phyloP scores from a whole-genome alignment of 2,329 filamentous ascomycete genomes.

The Diaporthe eres region DNA sequence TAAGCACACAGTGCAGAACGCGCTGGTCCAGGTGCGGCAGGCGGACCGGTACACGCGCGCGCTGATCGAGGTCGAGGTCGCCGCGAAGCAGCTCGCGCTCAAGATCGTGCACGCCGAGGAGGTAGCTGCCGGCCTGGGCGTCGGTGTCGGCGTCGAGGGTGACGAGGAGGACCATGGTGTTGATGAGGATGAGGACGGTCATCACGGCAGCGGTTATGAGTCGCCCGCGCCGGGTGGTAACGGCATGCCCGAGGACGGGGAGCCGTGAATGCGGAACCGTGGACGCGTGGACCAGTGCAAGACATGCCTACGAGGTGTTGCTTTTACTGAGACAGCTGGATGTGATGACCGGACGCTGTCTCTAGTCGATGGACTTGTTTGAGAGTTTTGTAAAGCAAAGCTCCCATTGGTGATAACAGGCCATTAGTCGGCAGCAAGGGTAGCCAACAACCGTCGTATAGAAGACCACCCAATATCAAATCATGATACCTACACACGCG shows the following conservation, averaged over 20 bases:
- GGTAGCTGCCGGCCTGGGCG: conserved; percentile 47
- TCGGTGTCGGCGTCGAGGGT: conserved; percentile 46
- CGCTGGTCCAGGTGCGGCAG: conserved; percentile 60
- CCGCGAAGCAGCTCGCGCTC: conserved; percentile 68
- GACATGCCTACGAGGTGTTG: background rate
- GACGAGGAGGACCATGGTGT: conserved; percentile 11
- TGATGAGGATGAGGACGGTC: conserved; percentile 19
- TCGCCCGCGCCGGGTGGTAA: conserved; percentile 33
- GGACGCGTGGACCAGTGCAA: background rate
- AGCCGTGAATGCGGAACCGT: background rate
- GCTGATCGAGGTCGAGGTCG: conserved; percentile 66
- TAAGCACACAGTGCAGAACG: conserved; percentile 60
- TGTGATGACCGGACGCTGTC: too few species aligned
- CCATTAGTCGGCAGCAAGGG: background rate
- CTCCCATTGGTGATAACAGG: background rate
- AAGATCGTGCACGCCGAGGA: conserved; percentile 67
- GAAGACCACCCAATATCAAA: background rate
- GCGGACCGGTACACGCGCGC: conserved; percentile 61
- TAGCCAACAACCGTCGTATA: background rate
- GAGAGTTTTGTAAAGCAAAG: too few species aligned
- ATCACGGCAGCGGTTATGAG: conserved; percentile 26
- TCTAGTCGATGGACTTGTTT: background rate
- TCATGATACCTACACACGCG: conserved; percentile 2
- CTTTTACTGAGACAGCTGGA: background rate
- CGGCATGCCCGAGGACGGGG: conserved; percentile 29